These are phyloP conservation scores for Arthrobotrys sinensis DNA, from an alignment of 2,329 filamentous ascomycete species.

Conservation along the genomic window DNA sequence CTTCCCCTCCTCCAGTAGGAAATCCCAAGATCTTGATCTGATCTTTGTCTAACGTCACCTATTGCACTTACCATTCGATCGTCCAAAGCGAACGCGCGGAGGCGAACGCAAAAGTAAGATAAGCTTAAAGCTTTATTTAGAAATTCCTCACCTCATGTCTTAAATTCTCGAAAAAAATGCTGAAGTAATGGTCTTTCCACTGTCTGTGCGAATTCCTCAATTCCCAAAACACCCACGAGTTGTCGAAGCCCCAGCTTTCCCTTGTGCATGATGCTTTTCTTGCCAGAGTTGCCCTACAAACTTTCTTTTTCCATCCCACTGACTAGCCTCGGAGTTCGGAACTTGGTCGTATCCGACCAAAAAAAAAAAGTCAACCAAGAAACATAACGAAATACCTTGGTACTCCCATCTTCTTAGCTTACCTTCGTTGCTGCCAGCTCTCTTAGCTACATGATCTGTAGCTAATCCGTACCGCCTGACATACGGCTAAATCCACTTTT, in stretches of 20 bases:
- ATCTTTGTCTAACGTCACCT: constrained; percentile 2
- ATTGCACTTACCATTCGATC: neutral
- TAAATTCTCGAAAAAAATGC: constrained; percentile 28
- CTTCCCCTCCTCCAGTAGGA: neutral
- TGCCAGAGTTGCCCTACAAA: neutral
- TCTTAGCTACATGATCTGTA: no score
- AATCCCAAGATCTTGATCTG: constrained; percentile 1
- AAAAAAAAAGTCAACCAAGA: neutral
- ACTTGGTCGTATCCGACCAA: constrained; percentile 44
- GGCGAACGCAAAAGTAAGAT: constrained; percentile 10
- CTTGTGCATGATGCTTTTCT: neutral
- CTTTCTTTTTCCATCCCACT: neutral
- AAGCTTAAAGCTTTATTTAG: constrained; percentile 54
- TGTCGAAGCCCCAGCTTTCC: neutral
- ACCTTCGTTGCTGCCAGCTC: no score
- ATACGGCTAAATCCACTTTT: neutral
- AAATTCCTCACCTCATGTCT: constrained; percentile 11
- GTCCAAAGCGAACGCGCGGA: neutral
- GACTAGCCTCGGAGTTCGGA: constrained; percentile 40
- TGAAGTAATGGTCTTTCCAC: no score
- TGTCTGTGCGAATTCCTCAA: no score
- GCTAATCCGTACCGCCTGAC: neutral
- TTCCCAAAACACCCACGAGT: no score
- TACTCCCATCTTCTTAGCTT: constrained; percentile 4
- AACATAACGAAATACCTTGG: constrained; percentile 24